Evolutionary conservation across 306 rosid genomes (phyloP), one percentile per base, ranked within the genome.

Genomic region (Prunus kanzakura): DNA sequence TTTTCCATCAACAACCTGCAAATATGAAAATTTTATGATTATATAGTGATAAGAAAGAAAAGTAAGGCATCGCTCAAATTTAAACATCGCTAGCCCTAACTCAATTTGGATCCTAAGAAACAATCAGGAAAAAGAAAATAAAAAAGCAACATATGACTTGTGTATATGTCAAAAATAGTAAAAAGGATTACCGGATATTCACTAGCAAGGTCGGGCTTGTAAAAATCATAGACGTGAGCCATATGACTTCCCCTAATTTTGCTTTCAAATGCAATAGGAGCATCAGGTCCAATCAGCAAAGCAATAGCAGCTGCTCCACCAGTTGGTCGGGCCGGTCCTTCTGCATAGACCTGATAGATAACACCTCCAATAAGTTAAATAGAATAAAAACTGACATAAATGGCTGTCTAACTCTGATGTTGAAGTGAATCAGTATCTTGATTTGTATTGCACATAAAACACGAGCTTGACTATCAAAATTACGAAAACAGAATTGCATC

Each of bases 291-390:
- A 62, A 95, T 82, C 75, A 95, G 90, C 82, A 92, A 51, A 71
- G 99, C 99, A 84, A 95, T 92, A 67, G 99, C 97, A 77, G 97
- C 99, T 60, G 99, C 99, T 86, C 99, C 99, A 55, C 99, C 97
- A 15, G 99, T 95, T 52, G 99, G 99, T 64, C 99, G 88, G 72
- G 99, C 99, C 15, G 99, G 99, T 78, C 99, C 99, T 83, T 95
- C 99, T 23, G 99, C 99, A 71, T 96, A 96, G 61, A 96, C 98
- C 99, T 96, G 89, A 77, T 74, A 83, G 78, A 83, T 78, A 46
- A 79, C 62, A 77, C 35, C 45, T 56, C 73, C 69, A 27, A 67
- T 71, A 19, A 75, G 67, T 29, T 54, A 74, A 3, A 55, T 50
- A 80, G 56, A 77, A 61, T 3, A 68, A 64, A 57, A 11, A 13